A percentile compares a stretch with the other conserved stretches of the same genome.
These are phyloP conservation scores for Leccinum ochraceum DNA, from an alignment of 768 basidiomycete species.

Conservation along the genomic window DNA sequence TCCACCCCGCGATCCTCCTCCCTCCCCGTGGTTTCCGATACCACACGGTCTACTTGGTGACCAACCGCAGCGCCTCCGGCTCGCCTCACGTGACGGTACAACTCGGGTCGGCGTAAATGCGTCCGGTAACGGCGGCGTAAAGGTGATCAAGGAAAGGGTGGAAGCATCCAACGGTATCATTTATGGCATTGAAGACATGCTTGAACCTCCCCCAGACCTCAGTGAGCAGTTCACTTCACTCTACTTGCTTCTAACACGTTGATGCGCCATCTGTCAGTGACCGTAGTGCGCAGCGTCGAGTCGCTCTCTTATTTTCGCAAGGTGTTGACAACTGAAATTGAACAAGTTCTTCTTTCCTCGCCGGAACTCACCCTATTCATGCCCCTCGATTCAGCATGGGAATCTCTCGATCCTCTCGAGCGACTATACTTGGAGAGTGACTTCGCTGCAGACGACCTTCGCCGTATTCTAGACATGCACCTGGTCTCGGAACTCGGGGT, in stretches of 20 bases:
- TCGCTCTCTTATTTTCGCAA: constrained; percentile 73
- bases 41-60: constrained; percentile 81
- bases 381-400: constrained; percentile 84
- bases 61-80: constrained; percentile 78
- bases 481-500: constrained; percentile 60
- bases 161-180: constrained; percentile 77
- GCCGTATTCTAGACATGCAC: constrained; percentile 77
- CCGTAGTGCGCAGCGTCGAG: constrained; percentile 56
- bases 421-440: constrained; percentile 86
- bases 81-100: constrained; percentile 50
- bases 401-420: constrained; percentile 73
- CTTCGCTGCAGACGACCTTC: constrained; percentile 80
- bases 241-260: constrained; percentile 1
- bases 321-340: constrained; percentile 64
- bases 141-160: constrained; percentile 56
- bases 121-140: constrained; percentile 72
- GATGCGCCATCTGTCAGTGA: constrained; percentile 43
- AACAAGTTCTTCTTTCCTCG: constrained; percentile 58
- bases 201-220: constrained; percentile 73
- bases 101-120: constrained; percentile 72
- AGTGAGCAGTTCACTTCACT: constrained; percentile 45
- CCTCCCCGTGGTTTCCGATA: constrained; percentile 83
- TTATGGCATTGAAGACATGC: constrained; percentile 70
- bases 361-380: constrained; percentile 86
- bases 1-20: constrained; percentile 66